These are phyloP conservation scores for Nicotiana knightiana DNA, from an alignment of 257 asterid genomes.

Conservation along the genomic window DNA sequence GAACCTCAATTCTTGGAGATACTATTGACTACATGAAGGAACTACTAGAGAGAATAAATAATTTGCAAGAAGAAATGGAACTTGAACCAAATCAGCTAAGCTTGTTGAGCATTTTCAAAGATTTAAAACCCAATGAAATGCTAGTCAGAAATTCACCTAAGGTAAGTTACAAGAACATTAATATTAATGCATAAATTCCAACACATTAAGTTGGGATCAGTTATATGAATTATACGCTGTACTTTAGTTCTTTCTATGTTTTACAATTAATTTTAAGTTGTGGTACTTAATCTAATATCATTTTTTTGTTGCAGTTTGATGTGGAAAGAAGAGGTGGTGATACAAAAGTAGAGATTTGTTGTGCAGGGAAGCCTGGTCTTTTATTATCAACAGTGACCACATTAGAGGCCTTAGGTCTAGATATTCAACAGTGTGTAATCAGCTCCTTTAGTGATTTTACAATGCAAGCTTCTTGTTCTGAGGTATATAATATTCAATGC, in stretches of 20 bases:
- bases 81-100: conserved; percentile 32
- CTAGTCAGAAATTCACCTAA: conserved; percentile 62
- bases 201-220: background rate
- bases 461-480: conserved; percentile 64
- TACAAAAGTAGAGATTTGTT: conserved; percentile 48
- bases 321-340: conserved; percentile 55
- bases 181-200: background rate
- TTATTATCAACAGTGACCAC: conserved; percentile 68
- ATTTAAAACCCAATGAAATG: conserved; percentile 47
- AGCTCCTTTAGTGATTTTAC: conserved; percentile 71
- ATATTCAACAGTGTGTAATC: conserved; percentile 67
- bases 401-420: conserved; percentile 64
- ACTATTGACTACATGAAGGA: conserved; percentile 82
- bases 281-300: background rate
- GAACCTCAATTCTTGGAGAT: conserved; percentile 85
- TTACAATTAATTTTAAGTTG: background rate
- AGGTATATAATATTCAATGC: conserved; percentile 19
- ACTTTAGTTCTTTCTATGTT: background rate
- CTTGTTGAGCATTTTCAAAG: conserved; percentile 37
- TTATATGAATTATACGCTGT: too few relatives aligned
- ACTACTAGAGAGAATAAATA: conserved; percentile 49
- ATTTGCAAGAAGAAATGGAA: conserved; percentile 49
- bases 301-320: conserved; percentile 38
- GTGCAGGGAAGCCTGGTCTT: conserved; percentile 58
- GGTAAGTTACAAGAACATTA: conserved; percentile 22